Percentiles rank a stretch among this genome's conserved stretches.
phyloP scores from a whole-genome alignment of 164 flowering plant species.

The Liriodendron chinense region DNA sequence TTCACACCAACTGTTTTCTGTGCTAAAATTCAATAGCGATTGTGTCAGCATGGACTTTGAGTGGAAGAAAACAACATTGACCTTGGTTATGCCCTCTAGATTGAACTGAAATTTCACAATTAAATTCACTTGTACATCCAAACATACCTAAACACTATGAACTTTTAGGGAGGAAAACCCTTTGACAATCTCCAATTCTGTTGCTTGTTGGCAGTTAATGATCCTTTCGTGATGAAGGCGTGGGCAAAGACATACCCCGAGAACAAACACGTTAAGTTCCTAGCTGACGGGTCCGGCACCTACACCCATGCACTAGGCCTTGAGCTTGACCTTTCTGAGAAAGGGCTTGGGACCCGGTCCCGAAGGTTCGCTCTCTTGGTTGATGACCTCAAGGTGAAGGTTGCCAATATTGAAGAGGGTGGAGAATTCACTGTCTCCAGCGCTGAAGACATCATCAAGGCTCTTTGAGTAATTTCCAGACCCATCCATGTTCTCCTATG shows the following conservation, averaged over 20 bases:
- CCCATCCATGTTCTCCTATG: neutral
- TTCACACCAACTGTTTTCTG: too few relatives aligned
- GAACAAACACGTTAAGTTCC: conserved; percentile 81
- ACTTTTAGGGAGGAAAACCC: too few relatives aligned
- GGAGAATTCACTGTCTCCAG: conserved; percentile 82
- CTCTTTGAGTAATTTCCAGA: conserved; percentile 36
- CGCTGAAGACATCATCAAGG: conserved; percentile 84
- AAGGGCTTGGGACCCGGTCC: conserved; percentile 81
- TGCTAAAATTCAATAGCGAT: too few relatives aligned
- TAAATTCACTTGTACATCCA: neutral
- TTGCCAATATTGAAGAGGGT: conserved; percentile 71
- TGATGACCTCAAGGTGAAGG: conserved; percentile 77
- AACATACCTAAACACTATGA: neutral
- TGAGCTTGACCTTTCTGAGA: conserved; percentile 83
- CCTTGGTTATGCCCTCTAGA: neutral
- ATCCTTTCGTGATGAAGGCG: conserved; percentile 96
- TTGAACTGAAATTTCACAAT: neutral
- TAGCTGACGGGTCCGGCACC: conserved; percentile 77
- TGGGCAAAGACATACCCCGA: conserved; percentile 86
- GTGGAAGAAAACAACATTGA: neutral
- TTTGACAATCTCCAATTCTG: neutral
- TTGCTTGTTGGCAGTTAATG: conserved; percentile 65
- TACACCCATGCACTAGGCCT: conserved; percentile 86
- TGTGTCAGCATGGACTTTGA: neutral
- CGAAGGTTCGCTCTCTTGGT: conserved; percentile 79